These are phyloP conservation scores for Pleurozium schreberi DNA, from an alignment of 225 moss, liverwort and hornwort genomes.

Conservation along the genomic window DNA sequence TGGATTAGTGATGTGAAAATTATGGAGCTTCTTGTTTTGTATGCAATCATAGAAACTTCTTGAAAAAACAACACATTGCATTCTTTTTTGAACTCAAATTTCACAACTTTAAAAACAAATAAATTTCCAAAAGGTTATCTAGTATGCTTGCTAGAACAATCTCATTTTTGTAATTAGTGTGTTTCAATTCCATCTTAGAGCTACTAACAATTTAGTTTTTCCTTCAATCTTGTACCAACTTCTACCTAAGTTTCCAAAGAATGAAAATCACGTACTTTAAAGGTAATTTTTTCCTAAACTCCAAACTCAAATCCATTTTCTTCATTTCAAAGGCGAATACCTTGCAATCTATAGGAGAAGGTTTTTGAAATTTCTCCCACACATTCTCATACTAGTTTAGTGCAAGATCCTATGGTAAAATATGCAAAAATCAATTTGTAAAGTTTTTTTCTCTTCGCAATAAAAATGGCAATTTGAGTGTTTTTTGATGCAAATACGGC, in stretches of 20 bases:
- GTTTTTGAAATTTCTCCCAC: accelerated
- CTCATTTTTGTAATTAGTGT: background rate
- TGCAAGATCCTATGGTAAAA: background rate
- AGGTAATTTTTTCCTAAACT: background rate
- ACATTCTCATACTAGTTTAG: too few species aligned
- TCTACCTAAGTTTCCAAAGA: background rate
- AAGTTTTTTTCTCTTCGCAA: background rate
- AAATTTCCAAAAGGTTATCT: background rate
- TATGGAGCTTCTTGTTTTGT: background rate
- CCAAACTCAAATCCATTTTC: background rate
- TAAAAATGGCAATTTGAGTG: background rate
- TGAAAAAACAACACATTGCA: too few species aligned
- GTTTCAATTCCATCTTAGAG: background rate
- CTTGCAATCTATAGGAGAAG: background rate
- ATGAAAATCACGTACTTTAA: background rate
- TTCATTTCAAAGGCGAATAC: too few species aligned
- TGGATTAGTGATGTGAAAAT: background rate
- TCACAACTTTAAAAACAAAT: background rate
- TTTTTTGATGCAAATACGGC: background rate
- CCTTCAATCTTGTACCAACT: background rate
- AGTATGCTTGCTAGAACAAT: accelerated
- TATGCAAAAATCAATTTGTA: background rate
- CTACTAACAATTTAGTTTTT: background rate
- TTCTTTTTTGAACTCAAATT: background rate
- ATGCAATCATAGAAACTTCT: accelerated